Evolutionary conservation across 306 rosid genomes (phyloP).

Genomic region (Carpinus viminea): DNA sequence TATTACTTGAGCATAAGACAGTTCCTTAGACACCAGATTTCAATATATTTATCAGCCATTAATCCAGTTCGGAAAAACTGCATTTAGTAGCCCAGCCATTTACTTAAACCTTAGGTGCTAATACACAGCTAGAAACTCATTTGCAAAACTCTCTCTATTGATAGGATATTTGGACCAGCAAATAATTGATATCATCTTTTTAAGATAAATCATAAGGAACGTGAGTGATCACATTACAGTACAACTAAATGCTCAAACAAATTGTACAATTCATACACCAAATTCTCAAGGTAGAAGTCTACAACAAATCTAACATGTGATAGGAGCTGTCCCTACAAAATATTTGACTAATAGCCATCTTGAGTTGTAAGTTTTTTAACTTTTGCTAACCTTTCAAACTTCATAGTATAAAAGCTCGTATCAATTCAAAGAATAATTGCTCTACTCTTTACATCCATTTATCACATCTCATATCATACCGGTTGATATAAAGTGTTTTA

Average conservation of each 20-base stretch:
- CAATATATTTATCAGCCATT: too few species aligned
- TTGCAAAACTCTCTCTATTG: background rate
- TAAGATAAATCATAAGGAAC: background rate
- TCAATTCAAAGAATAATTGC: background rate
- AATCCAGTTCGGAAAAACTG: too few species aligned
- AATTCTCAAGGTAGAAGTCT: background rate
- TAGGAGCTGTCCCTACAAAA: background rate
- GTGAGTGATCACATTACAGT: background rate
- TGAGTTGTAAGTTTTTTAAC: background rate
- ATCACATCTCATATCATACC: too few species aligned
- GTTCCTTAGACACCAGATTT: too few species aligned
- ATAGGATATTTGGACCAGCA: background rate
- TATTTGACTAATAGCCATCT: conserved; percentile 10
- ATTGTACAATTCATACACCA: background rate
- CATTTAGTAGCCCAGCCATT: background rate
- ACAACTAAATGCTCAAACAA: background rate
- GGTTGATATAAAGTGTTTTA: too few species aligned
- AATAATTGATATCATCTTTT: background rate
- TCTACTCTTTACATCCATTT: too few species aligned
- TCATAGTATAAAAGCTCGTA: conserved; percentile 7
- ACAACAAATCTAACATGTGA: background rate
- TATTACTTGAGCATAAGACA: too few species aligned
- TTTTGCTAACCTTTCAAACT: conserved; percentile 17
- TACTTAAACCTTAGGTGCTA: background rate
- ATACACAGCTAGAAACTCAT: background rate